Evolutionary conservation across 106 monocot species (phyloP).

Genomic region (Acanthochlamys bracteata): DNA sequence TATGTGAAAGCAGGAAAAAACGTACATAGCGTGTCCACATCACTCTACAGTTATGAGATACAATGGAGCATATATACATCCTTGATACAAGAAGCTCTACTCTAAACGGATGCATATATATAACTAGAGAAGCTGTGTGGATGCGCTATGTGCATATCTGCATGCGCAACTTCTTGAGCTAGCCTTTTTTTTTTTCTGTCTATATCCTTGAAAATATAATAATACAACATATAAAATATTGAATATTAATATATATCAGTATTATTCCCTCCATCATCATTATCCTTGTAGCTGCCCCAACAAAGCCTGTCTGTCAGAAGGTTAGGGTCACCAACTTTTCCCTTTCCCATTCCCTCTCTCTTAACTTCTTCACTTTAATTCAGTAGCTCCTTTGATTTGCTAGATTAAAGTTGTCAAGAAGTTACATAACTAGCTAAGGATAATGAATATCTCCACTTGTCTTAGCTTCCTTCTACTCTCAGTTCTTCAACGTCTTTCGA

Average conservation of each 20-base stretch:
- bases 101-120: too few relatives aligned
- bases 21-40: too few relatives aligned
- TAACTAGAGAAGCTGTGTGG: too few relatives aligned
- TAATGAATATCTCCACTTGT: neutral
- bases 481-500: neutral
- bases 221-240: neutral
- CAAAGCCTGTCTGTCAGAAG: conserved; percentile 12
- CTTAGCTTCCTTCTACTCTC: neutral
- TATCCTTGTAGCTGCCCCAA: conserved; percentile 28
- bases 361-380: conserved; percentile 5
- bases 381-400: too few relatives aligned
- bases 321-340: conserved; percentile 1
- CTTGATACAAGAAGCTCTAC: too few relatives aligned
- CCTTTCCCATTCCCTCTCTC: neutral
- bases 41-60: too few relatives aligned
- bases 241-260: neutral
- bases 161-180: neutral
- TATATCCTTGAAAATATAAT: neutral
- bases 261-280: conserved; percentile 2
- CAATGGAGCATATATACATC: too few relatives aligned
- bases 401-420: too few relatives aligned
- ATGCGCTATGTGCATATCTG: too few relatives aligned
- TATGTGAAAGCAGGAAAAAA: too few relatives aligned
- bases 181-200: neutral
- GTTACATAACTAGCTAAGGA: neutral